These are phyloP conservation scores for Ilyonectria mors-panacis DNA, from an alignment of 2,329 filamentous ascomycete species.

Conservation along the genomic window DNA sequence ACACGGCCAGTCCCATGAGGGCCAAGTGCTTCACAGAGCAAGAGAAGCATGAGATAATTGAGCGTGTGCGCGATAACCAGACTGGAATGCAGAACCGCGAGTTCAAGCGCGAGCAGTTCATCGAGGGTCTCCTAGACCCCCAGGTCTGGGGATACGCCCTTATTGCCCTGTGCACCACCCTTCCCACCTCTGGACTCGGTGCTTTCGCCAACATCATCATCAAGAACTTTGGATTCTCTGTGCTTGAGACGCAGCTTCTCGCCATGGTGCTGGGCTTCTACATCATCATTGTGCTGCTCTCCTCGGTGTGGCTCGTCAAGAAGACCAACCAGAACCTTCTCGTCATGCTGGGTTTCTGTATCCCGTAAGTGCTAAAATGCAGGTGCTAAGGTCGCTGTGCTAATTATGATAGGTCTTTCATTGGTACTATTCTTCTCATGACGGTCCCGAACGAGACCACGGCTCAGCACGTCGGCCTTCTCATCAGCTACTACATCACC, in stretches of 20 bases:
- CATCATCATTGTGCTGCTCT: slow-evolving; percentile 79
- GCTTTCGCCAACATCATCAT: slow-evolving; percentile 84
- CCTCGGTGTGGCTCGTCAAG: slow-evolving; percentile 77
- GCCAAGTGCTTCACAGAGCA: slow-evolving; percentile 78
- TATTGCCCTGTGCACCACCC: slow-evolving; percentile 79
- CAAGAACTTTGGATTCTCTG: slow-evolving; percentile 75
- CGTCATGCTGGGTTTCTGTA: slow-evolving; percentile 75
- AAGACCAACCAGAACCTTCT: slow-evolving; percentile 78
- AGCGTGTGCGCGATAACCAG: slow-evolving; percentile 73
- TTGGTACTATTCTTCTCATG: slow-evolving; percentile 81
- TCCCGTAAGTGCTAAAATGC: slow-evolving; percentile 65
- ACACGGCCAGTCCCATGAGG: slow-evolving; percentile 70
- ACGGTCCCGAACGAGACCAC: slow-evolving; percentile 72
- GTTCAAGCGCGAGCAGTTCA: slow-evolving; percentile 63
- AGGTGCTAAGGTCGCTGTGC: background rate
- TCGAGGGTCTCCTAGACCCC: slow-evolving; percentile 72
- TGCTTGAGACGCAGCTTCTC: slow-evolving; percentile 79
- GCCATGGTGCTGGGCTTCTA: slow-evolving; percentile 83
- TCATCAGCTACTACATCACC: slow-evolving; percentile 83
- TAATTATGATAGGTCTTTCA: slow-evolving; percentile 67
- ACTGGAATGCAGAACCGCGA: slow-evolving; percentile 71
- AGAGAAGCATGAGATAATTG: slow-evolving; percentile 75
- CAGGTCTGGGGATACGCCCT: slow-evolving; percentile 76
- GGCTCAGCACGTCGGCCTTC: slow-evolving; percentile 74
- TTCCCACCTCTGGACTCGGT: slow-evolving; percentile 81